Percentiles rank a stretch among this genome's conserved stretches.
phyloP scores from a whole-genome alignment of 768 basidiomycete species.

The Ramaria sp. region DNA sequence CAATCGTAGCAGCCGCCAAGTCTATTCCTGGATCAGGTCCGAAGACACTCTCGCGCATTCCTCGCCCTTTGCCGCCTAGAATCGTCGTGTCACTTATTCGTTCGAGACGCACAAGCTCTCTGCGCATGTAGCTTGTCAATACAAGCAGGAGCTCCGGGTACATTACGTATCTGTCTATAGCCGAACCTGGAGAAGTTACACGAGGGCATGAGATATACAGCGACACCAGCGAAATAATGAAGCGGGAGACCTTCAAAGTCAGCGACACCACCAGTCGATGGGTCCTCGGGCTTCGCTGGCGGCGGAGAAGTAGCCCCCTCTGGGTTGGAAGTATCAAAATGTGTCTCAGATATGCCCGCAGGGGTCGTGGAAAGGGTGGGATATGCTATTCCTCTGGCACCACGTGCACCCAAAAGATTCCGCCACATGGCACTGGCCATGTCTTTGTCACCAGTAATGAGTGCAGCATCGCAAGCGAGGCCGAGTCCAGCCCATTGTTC shows the following conservation, averaged over 20 bases:
- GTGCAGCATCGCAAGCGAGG: constrained; percentile 56
- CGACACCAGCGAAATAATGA: not conserved
- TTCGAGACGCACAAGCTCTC: constrained; percentile 65
- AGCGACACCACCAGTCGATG: constrained; percentile 13
- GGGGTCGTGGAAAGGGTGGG: constrained; percentile 22
- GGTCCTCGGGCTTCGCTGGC: constrained; percentile 35
- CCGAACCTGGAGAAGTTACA: constrained; percentile 34
- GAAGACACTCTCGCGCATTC: constrained; percentile 1
- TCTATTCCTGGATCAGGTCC: not conserved
- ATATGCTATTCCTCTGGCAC: constrained; percentile 55
- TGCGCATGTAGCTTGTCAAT: constrained; percentile 57
- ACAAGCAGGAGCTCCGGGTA: constrained; percentile 69
- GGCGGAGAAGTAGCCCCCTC: constrained; percentile 19
- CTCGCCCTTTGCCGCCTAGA: constrained; percentile 13
- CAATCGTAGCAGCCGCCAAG: not conserved
- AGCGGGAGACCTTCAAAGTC: constrained; percentile 13
- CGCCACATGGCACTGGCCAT: constrained; percentile 87
- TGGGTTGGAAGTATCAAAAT: constrained; percentile 28
- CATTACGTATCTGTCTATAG: constrained; percentile 48
- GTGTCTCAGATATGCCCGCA: constrained; percentile 10
- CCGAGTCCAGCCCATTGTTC: constrained; percentile 86
- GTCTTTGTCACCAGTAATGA: constrained; percentile 67
- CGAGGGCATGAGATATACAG: constrained; percentile 19
- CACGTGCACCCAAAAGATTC: constrained; percentile 79
- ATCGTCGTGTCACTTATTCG: constrained; percentile 31